Percentiles rank a stretch among this genome's conserved stretches.
phyloP scores from a whole-genome alignment of 2,329 filamentous ascomycete species.

The Penicillium sp. region DNA sequence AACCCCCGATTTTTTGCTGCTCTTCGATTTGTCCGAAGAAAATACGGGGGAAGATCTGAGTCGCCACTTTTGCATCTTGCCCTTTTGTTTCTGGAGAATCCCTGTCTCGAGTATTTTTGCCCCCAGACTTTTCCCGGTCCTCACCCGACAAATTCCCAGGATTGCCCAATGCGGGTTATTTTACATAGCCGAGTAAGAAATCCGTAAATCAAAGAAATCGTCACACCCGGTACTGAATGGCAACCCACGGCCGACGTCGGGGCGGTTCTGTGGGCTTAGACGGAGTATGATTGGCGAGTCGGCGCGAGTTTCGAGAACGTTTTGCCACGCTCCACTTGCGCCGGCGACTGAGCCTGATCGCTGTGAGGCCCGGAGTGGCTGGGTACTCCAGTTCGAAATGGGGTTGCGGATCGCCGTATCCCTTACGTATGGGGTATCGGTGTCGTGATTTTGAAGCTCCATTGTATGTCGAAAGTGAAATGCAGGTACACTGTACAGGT shows the following conservation, averaged over 20 bases:
- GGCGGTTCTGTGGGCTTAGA: slow-evolving; percentile 12
- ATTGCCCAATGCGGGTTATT: not conserved
- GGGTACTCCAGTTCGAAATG: slow-evolving; percentile 13
- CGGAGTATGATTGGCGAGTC: slow-evolving; percentile 10
- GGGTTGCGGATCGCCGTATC: not conserved
- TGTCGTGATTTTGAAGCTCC: not conserved
- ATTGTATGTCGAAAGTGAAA: not conserved
- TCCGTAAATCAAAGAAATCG: not conserved
- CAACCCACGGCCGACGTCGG: slow-evolving; percentile 28
- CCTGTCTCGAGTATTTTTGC: slow-evolving; percentile 8
- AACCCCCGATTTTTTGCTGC: slow-evolving; percentile 28
- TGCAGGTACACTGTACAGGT: not conserved
- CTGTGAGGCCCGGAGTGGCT: slow-evolving; percentile 14
- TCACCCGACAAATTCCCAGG: not conserved
- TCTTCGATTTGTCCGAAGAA: slow-evolving; percentile 24
- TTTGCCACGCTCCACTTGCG: slow-evolving; percentile 35
- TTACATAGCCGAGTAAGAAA: slow-evolving; percentile 7
- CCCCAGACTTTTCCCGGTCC: not conserved
- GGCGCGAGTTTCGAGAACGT: slow-evolving; percentile 27
- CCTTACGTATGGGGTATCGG: not conserved
- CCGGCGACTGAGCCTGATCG: slow-evolving; percentile 12
- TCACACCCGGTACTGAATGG: not conserved
- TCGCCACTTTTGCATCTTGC: slow-evolving; percentile 17
- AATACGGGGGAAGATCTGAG: slow-evolving; percentile 22
- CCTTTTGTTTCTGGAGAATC: slow-evolving; percentile 15